phyloP scores from a whole-genome alignment of 2,329 filamentous ascomycete genomes.

The Neopestalotiopsis sp. region DNA sequence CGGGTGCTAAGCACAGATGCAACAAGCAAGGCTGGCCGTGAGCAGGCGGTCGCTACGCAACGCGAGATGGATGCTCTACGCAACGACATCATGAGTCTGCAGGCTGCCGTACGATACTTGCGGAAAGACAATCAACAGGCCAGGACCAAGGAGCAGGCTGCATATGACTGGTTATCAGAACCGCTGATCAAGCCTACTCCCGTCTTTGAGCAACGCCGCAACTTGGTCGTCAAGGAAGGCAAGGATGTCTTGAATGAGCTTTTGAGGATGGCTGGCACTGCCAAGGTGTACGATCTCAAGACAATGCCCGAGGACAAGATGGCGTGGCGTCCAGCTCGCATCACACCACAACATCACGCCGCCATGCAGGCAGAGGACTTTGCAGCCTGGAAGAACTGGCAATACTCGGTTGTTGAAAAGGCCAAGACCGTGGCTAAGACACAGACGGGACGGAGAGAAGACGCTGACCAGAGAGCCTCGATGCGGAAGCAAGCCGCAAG shows the following conservation, averaged over 20 bases:
- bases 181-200: conserved; percentile 55
- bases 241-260: conserved; percentile 69
- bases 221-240: conserved; percentile 63
- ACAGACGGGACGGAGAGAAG: conserved; percentile 19
- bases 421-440: conserved; percentile 42
- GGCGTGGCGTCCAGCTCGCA: conserved; percentile 68
- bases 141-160: conserved; percentile 59
- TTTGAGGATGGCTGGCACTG: conserved; percentile 62
- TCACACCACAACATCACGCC: conserved; percentile 69
- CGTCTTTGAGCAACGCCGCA: conserved; percentile 37
- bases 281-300: conserved; percentile 64
- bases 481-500: conserved; percentile 48
- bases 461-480: conserved; percentile 31
- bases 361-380: conserved; percentile 70
- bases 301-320: conserved; percentile 62
- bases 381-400: conserved; percentile 65
- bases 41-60: conserved; percentile 71
- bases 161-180: conserved; percentile 67
- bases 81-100: conserved; percentile 67
- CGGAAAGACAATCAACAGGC: conserved; percentile 70
- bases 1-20: conserved; percentile 57
- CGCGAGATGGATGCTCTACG: conserved; percentile 76
- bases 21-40: conserved; percentile 62
- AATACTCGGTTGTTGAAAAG: conserved; percentile 59
- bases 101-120: conserved; percentile 70